Evolutionary conservation across 768 basidiomycete species (phyloP).

Genomic region (Naematelia aurantialba): DNA sequence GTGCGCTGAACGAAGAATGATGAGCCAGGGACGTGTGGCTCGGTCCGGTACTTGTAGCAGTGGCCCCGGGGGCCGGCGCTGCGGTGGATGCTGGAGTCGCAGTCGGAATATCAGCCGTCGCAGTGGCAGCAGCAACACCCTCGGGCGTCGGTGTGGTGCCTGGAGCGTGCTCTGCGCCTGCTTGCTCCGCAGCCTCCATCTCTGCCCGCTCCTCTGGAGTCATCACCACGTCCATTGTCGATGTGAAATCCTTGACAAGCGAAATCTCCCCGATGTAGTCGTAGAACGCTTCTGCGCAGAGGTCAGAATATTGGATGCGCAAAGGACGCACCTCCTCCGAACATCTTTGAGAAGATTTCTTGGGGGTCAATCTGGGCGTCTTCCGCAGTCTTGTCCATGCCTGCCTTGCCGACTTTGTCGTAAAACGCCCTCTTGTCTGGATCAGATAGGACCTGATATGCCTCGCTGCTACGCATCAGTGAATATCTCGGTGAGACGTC

Average conservation of each 20-base stretch:
- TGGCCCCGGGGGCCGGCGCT: slow-evolving; percentile 20
- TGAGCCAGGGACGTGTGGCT: slow-evolving; percentile 21
- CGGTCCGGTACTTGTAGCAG: slow-evolving; percentile 7
- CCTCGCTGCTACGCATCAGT: slow-evolving; percentile 58
- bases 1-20: slow-evolving; percentile 20
- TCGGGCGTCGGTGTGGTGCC: slow-evolving; percentile 27
- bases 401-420: slow-evolving; percentile 89
- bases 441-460: slow-evolving; percentile 71
- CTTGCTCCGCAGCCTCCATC: slow-evolving; percentile 68
- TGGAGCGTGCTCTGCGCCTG: slow-evolving; percentile 40
- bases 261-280: slow-evolving; percentile 96
- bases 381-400: slow-evolving; percentile 71
- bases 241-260: slow-evolving; percentile 84
- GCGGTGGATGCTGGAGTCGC: slow-evolving; percentile 42
- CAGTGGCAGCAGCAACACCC: slow-evolving; percentile 35
- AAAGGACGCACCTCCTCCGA: slow-evolving; percentile 62
- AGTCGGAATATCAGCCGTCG: slow-evolving; percentile 11
- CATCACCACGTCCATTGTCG: slow-evolving; percentile 67
- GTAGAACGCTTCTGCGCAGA: slow-evolving; percentile 64
- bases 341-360: slow-evolving; percentile 91
- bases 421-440: slow-evolving; percentile 83
- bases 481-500: not conserved
- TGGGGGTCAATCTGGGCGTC: slow-evolving; percentile 84
- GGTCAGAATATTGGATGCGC: not conserved
- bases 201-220: slow-evolving; percentile 88